Evolutionary conservation across 1,284 basidiomycete genomes (phyloP).

Genomic region (Cryptococcus wingfieldii): DNA sequence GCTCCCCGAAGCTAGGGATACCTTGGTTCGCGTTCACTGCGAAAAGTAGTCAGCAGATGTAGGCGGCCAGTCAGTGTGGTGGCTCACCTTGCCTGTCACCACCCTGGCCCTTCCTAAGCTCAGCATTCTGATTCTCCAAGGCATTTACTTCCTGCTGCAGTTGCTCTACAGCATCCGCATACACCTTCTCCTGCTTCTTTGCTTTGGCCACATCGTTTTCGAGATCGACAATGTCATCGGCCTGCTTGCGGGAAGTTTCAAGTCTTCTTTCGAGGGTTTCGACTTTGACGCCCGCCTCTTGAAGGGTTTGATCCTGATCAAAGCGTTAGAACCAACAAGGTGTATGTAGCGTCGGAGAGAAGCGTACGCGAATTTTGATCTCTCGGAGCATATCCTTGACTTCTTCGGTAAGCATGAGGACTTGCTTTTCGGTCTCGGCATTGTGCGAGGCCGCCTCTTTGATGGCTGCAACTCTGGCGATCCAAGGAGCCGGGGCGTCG

Average conservation of each 20-base stretch:
- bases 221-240: slow-evolving; percentile 74
- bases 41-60: neutral
- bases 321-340: neutral
- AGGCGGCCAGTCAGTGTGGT: neutral
- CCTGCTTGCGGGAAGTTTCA: slow-evolving; percentile 82
- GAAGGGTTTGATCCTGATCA: slow-evolving; percentile 77
- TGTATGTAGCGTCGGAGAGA: no score
- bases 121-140: slow-evolving; percentile 80
- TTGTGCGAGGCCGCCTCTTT: slow-evolving; percentile 78
- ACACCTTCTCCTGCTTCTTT: slow-evolving; percentile 78
- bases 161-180: slow-evolving; percentile 89
- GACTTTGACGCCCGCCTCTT: slow-evolving; percentile 86
- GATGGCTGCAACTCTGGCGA: slow-evolving; percentile 78
- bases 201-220: slow-evolving; percentile 74
- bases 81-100: slow-evolving; percentile 63
- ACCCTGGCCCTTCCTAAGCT: slow-evolving; percentile 61
- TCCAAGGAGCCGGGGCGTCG: slow-evolving; percentile 77
- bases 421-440: slow-evolving; percentile 83
- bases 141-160: slow-evolving; percentile 81
- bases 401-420: slow-evolving; percentile 79
- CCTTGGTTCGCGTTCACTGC: no score
- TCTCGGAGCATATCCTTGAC: slow-evolving; percentile 78
- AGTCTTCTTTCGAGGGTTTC: slow-evolving; percentile 89
- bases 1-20: slow-evolving; percentile 3
- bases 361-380: slow-evolving; percentile 59